phyloP scores from a whole-genome alignment of 495 filamentous ascomycete species.

The Aspergillus avenaceus region DNA sequence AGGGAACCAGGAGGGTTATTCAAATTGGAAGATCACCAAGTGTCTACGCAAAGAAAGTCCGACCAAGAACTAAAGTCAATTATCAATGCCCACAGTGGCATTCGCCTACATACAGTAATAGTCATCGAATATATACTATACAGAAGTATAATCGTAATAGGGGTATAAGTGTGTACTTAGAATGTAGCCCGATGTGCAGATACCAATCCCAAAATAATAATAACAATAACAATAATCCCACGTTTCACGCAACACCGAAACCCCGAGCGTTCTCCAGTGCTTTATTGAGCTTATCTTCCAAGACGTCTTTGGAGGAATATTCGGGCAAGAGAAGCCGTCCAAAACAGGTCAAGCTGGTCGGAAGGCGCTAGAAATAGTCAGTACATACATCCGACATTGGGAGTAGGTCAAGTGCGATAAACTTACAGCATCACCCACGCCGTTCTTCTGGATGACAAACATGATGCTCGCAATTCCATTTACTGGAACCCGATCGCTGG shows the following conservation, averaged over 20 bases:
- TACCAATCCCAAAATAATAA: conserved; percentile 2
- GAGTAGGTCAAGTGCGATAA: not conserved
- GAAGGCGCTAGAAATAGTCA: conserved; percentile 52
- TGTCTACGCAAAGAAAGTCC: too few species aligned
- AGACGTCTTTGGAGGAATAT: conserved; percentile 62
- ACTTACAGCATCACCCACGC: conserved; percentile 55
- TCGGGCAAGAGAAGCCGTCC: conserved; percentile 80
- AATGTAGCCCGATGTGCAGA: not conserved
- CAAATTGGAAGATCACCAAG: too few species aligned
- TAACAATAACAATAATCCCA: conserved; percentile 2
- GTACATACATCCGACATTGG: conserved; percentile 9
- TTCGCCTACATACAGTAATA: not conserved
- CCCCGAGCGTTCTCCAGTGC: conserved; percentile 88
- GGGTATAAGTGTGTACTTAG: conserved; percentile 1
- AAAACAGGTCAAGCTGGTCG: conserved; percentile 86
- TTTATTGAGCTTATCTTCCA: conserved; percentile 70
- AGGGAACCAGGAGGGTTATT: too few species aligned
- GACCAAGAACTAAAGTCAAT: too few species aligned
- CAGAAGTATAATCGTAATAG: conserved; percentile 4
- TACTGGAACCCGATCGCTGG: conserved; percentile 84
- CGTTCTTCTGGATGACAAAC: conserved; percentile 81
- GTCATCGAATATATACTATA: not conserved
- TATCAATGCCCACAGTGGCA: not conserved
- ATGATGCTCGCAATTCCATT: conserved; percentile 73
- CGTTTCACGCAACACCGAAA: conserved; percentile 67